Evolutionary conservation across 176 grass and related monocot genomes (phyloP).

Genomic region (Rhynchospora tenuis): DNA sequence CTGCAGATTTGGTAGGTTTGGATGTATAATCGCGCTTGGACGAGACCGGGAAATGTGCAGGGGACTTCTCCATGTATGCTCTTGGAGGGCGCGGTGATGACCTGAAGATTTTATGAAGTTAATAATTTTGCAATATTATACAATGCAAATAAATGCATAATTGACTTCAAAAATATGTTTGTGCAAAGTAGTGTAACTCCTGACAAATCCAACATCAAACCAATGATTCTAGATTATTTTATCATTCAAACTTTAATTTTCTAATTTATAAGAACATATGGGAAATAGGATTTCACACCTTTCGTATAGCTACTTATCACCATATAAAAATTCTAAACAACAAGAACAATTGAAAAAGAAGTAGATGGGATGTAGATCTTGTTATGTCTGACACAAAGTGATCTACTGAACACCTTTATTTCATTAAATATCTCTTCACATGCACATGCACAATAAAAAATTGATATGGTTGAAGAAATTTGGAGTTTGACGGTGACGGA

Average conservation of each 20-base stretch:
- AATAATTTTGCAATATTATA: neutral
- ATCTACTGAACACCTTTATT: neutral
- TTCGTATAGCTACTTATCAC: neutral
- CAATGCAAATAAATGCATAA: neutral
- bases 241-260: neutral
- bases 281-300: neutral
- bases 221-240: neutral
- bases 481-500: neutral
- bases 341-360: neutral
- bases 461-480: neutral
- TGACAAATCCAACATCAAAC: neutral
- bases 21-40: slow-evolving; percentile 32
- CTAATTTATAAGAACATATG: neutral
- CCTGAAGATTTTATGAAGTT: slow-evolving; percentile 31
- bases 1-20: slow-evolving; percentile 52
- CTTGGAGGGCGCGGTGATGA: slow-evolving; percentile 79
- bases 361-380: neutral
- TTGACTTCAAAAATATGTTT: neutral
- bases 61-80: slow-evolving; percentile 56
- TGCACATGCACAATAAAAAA: neutral
- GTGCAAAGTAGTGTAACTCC: neutral
- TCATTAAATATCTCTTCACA: neutral
- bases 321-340: neutral
- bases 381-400: neutral
- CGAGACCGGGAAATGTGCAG: slow-evolving; percentile 28